These are phyloP conservation scores for Penicillium sp. DNA, from an alignment of 2,329 filamentous ascomycete species.

Conservation along the genomic window DNA sequence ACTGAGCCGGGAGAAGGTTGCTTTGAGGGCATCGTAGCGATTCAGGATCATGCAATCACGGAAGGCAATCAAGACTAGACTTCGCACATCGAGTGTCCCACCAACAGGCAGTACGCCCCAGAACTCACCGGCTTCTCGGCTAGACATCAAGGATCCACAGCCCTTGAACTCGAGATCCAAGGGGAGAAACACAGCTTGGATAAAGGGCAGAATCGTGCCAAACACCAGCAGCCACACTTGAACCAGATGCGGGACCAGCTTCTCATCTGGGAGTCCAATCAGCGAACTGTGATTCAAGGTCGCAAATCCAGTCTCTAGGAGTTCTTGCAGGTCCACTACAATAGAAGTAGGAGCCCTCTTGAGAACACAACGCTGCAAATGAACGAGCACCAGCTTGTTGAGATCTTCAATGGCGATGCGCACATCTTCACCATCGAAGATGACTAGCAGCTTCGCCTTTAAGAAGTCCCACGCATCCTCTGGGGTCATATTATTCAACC, in stretches of 20 bases:
- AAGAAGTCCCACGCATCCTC: slow-evolving; percentile 67
- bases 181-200: slow-evolving; percentile 92
- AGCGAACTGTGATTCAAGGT: slow-evolving; percentile 77
- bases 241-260: slow-evolving; percentile 83
- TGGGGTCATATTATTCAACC: slow-evolving; percentile 65
- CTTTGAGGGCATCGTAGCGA: slow-evolving; percentile 82
- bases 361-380: slow-evolving; percentile 62
- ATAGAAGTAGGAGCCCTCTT: slow-evolving; percentile 57
- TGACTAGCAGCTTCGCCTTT: slow-evolving; percentile 60
- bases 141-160: slow-evolving; percentile 71
- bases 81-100: slow-evolving; percentile 75
- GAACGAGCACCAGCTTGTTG: slow-evolving; percentile 60
- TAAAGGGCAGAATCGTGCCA: slow-evolving; percentile 82
- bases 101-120: slow-evolving; percentile 64
- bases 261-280: slow-evolving; percentile 74
- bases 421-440: slow-evolving; percentile 64
- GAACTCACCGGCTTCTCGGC: slow-evolving; percentile 80
- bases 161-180: slow-evolving; percentile 92
- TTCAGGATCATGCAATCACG: slow-evolving; percentile 85
- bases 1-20: slow-evolving; percentile 83
- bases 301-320: slow-evolving; percentile 70
- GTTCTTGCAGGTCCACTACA: slow-evolving; percentile 61
- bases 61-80: slow-evolving; percentile 82
- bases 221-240: slow-evolving; percentile 95
- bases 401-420: slow-evolving; percentile 64